Conservation (phyloP, 2,329 filamentous ascomycete species). For the Monosporascus sp. region DNA sequence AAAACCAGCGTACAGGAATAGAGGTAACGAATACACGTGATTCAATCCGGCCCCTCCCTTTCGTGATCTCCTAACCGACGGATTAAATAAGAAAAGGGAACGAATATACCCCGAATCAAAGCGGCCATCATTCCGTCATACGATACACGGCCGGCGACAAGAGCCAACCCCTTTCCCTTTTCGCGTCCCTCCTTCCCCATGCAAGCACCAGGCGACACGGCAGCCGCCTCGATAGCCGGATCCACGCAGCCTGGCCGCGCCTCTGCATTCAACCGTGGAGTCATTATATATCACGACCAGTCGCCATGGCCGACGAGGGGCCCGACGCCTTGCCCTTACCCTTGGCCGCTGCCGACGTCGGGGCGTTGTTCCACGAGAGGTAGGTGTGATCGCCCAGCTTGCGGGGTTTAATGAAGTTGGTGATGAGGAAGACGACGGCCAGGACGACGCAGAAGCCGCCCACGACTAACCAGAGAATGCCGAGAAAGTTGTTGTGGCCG, state of each 20-base stretch:
- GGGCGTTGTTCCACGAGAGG: constrained; percentile 80
- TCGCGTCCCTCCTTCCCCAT: not conserved
- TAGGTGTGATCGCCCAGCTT: constrained; percentile 99
- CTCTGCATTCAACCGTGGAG: constrained; percentile 3
- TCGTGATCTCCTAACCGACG: too few relatives aligned
- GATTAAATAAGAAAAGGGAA: not conserved
- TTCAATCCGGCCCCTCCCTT: too few relatives aligned
- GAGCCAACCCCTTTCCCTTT: not conserved
- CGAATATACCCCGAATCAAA: not conserved
- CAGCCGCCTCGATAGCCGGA: not conserved
- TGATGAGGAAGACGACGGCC: constrained; percentile 80
- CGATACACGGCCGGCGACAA: not conserved
- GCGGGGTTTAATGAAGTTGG: constrained; percentile 87
- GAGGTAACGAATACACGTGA: too few relatives aligned
- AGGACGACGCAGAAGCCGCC: constrained; percentile 89
- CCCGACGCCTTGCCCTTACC: constrained; percentile 36
- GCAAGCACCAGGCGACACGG: not conserved
- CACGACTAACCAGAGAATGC: constrained; percentile 92
- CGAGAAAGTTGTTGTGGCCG: constrained; percentile 90
- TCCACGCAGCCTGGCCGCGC: too few relatives aligned
- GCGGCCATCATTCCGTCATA: not conserved
- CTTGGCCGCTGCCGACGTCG: constrained; percentile 30
- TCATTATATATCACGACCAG: constrained; percentile 48
- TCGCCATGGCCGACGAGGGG: constrained; percentile 40
- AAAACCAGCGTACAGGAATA: too few relatives aligned